These are phyloP conservation scores for Teunomyces gatunensis DNA, from an alignment of 805 yeast species.

Conservation along the genomic window DNA sequence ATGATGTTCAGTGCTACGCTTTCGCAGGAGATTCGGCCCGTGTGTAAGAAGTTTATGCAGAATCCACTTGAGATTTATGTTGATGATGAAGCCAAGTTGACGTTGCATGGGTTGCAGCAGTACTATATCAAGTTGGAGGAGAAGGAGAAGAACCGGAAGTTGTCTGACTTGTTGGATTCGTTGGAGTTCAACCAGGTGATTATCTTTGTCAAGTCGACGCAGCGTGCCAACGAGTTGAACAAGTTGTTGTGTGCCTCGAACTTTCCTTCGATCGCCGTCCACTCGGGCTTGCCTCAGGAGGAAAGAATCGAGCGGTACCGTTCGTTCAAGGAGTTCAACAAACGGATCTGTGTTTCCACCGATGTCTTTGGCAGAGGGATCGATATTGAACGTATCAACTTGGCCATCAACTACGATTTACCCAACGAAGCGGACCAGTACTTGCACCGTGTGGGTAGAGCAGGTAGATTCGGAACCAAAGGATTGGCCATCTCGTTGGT, in stretches of 20 bases:
- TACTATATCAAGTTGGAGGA: conserved; percentile 88
- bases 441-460: conserved; percentile 99
- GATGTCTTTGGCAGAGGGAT: conserved; percentile 99
- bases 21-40: conserved; percentile 90
- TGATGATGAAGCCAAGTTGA: conserved; percentile 95
- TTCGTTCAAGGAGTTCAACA: conserved; percentile 95
- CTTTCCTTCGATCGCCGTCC: conserved; percentile 97
- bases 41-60: conserved; percentile 97
- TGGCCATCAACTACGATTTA: conserved; percentile 96
- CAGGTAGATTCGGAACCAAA: conserved; percentile 99
- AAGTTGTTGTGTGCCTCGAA: conserved; percentile 84
- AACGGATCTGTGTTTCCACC: conserved; percentile 97
- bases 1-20: conserved; percentile 99
- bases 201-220: conserved; percentile 88
- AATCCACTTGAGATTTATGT: conserved; percentile 96
- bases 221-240: conserved; percentile 90
- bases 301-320: conserved; percentile 97
- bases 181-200: conserved; percentile 98
- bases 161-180: conserved; percentile 88
- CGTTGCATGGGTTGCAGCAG: conserved; percentile 97
- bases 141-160: conserved; percentile 87
- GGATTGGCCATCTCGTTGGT: conserved; percentile 95
- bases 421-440: conserved; percentile 97
- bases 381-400: conserved; percentile 96
- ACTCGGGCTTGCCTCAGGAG: conserved; percentile 92